Percentiles rank a stretch among this genome's conserved stretches.
Evolutionary conservation across 139 green algal species (phyloP).

Genomic region (Eudorina sp.): DNA sequence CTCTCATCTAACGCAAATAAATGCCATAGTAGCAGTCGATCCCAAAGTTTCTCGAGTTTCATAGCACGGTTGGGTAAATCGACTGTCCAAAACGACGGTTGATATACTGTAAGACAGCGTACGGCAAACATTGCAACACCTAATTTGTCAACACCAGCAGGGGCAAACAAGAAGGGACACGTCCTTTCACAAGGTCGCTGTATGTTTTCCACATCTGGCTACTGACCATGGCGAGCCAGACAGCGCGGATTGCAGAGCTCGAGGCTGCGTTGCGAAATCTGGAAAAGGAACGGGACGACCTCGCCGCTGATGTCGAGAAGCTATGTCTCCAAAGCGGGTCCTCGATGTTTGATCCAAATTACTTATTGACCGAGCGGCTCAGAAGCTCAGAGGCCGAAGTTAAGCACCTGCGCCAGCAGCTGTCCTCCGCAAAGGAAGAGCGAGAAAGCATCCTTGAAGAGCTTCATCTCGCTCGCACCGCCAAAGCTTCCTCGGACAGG

Average conservation of each 20-base stretch:
- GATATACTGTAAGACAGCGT: too few species aligned
- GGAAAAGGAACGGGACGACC: slow-evolving; percentile 7
- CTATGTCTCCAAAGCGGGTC: slow-evolving; percentile 26
- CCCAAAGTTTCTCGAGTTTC: too few species aligned
- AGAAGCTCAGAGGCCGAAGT: neutral
- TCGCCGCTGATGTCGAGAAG: slow-evolving; percentile 12
- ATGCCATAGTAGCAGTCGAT: too few species aligned
- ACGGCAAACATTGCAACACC: too few species aligned
- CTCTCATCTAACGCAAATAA: too few species aligned
- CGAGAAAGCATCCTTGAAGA: neutral
- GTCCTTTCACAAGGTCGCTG: too few species aligned
- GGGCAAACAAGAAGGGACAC: too few species aligned
- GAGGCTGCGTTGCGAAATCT: neutral
- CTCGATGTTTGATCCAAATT: neutral
- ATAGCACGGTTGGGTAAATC: too few species aligned
- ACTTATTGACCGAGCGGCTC: neutral
- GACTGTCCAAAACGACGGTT: too few species aligned
- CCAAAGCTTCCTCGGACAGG: neutral
- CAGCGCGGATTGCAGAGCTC: neutral
- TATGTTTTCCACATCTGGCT: too few species aligned
- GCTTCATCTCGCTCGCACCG: neutral
- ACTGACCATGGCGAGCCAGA: neutral
- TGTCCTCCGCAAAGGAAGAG: neutral
- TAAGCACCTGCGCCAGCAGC: neutral
- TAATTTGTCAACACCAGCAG: too few species aligned